Evolutionary conservation across 1,284 basidiomycete genomes (phyloP).

Genomic region (Moesziomyces parantarcticus): DNA sequence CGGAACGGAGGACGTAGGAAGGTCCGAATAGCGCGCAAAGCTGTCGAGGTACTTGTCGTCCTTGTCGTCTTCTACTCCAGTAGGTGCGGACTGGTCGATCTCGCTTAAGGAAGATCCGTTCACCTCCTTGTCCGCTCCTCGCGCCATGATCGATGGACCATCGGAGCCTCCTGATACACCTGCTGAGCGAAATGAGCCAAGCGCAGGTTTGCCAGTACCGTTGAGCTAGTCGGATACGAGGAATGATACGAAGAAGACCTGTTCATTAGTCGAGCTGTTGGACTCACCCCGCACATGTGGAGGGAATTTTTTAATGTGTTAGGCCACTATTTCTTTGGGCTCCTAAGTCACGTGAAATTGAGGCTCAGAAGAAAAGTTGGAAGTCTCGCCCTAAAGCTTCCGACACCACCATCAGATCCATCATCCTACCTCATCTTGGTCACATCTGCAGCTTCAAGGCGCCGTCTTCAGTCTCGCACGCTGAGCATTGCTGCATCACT

Average conservation of each 20-base stretch:
- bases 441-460: not conserved
- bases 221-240: too few species aligned
- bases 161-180: too few species aligned
- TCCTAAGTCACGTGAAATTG: conserved; percentile 25
- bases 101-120: not conserved
- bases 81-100: not conserved
- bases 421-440: not conserved
- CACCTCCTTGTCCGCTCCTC: too few species aligned
- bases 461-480: too few species aligned
- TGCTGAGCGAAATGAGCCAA: too few species aligned
- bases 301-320: conserved; percentile 5
- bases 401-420: not conserved
- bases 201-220: too few species aligned
- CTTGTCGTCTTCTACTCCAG: not conserved
- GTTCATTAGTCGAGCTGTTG: too few species aligned
- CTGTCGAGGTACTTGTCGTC: not conserved
- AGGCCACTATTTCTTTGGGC: not conserved
- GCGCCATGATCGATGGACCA: too few species aligned
- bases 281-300: not conserved
- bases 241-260: too few species aligned
- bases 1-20: not conserved
- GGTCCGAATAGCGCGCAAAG: not conserved
- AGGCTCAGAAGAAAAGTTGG: conserved; percentile 32
- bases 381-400: conserved; percentile 13
- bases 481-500: too few species aligned